These are phyloP conservation scores for Tubosaeta sp. DNA, from an alignment of 768 basidiomycete species.

Conservation along the genomic window DNA sequence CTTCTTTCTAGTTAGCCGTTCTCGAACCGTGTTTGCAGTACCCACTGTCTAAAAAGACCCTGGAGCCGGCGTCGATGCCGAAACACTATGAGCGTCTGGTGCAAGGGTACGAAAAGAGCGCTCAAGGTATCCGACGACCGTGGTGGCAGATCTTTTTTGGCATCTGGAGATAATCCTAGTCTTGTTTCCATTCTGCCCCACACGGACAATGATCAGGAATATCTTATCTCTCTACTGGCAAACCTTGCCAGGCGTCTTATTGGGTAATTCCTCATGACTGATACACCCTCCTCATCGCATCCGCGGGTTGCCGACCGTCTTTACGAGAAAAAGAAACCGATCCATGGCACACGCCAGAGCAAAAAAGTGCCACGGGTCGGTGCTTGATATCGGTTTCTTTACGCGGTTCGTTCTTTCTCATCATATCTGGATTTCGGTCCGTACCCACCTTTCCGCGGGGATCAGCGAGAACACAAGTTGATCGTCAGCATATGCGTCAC, in stretches of 20 bases:
- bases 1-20: not conserved
- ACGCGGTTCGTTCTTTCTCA: not conserved
- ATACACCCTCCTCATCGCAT: not conserved
- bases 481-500: constrained; percentile 1
- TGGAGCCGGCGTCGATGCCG: constrained; percentile 69
- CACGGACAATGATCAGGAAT: not conserved
- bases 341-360: not conserved
- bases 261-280: not conserved
- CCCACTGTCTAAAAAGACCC: constrained; percentile 56
- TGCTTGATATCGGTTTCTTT: not conserved
- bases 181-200: not conserved
- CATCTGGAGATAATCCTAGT: constrained; percentile 44
- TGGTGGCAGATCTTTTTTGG: constrained; percentile 85
- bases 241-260: not conserved
- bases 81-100: constrained; percentile 68
- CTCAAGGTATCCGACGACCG: constrained; percentile 70
- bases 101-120: constrained; percentile 72
- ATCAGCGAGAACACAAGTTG: constrained; percentile 2
- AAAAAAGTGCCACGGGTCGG: not conserved
- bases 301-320: not conserved
- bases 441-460: not conserved
- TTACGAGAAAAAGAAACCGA: not conserved
- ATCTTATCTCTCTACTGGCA: not conserved
- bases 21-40: constrained; percentile 44
- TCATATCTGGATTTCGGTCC: not conserved